Base-by-base conservation (phyloP, 176 grass and related monocot species). In the Triticum urartu region DNA sequence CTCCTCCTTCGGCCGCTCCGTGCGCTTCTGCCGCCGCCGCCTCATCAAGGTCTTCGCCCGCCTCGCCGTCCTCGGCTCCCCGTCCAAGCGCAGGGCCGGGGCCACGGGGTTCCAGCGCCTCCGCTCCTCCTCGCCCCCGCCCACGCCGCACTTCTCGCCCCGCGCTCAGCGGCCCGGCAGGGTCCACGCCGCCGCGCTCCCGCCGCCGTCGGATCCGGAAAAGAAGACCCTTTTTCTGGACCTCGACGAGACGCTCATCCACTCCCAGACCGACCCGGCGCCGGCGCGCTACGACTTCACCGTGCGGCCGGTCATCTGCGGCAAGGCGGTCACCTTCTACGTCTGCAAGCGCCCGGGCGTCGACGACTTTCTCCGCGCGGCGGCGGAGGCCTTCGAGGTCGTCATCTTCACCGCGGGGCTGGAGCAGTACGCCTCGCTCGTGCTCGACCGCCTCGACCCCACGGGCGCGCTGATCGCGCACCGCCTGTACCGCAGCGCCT, bases 201-300 rank as follows among this genome's bases (percentile, higher is more conserved):
- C 87, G 8, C 97, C 87, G 5, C 87, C 85, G 48, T 88, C 81
- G 6, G 77, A 47, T 5, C 84, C 89, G 5, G 78, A 62, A 60
- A 92, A 77, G 80, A 95, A 88, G 85, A 99, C 97, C 1, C 78
- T 77, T 3, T 95, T 95, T 87, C 86, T 98, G 15, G 95, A 98
- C 82, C 91, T 98, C 73, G 95, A 98, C 82, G 95, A 98, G 93
- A 98, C 95, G 11, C 88, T 95, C 36, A 87, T 98, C 71, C 95
- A 98, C 86, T 90, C 95, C 1, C 88, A 88, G 88, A 93, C 89
- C 3, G 93, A 95, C 30, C 92, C 93, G 1, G 79, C 80, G 4
- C 89, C 93, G 2, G 73, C 87, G 25, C 78, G 86, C 18, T 90
- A 79, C 83, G 93, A 98, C 91, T 98, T 98, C 79, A 60, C 88